A percentile compares a stretch with the other conserved stretches of the same genome.
Conservation (phyloP, 495 filamentous ascomycete genomes). For the Penicillium daleae region DNA sequence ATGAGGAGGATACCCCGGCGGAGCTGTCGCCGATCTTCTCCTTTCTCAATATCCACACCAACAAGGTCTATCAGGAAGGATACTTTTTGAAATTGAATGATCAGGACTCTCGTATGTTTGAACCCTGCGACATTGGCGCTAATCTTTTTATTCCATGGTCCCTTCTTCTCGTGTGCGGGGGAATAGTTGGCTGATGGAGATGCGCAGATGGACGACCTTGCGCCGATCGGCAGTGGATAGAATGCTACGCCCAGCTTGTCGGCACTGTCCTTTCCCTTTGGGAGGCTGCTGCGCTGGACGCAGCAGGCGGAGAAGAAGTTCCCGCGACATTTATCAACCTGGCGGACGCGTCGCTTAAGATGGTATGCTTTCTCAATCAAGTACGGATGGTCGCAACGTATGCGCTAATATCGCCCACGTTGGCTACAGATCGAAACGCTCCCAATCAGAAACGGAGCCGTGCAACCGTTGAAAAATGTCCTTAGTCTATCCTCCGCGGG, state of each 20-base stretch:
- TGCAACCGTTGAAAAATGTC: conserved; percentile 85
- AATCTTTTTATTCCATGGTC: neutral
- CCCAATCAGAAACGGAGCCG: conserved; percentile 74
- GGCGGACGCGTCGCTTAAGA: conserved; percentile 94
- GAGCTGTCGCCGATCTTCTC: conserved; percentile 94
- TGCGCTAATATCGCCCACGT: conserved; percentile 11
- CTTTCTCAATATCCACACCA: conserved; percentile 90
- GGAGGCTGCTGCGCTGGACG: conserved; percentile 93
- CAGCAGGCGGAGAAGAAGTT: conserved; percentile 81
- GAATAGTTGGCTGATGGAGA: conserved; percentile 14
- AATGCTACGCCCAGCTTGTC: conserved; percentile 96
- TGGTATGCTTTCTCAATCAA: conserved; percentile 61
- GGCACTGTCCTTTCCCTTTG: conserved; percentile 94
- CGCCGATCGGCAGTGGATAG: conserved; percentile 85
- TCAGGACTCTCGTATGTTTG: conserved; percentile 76
- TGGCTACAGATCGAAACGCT: conserved; percentile 82
- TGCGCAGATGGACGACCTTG: conserved; percentile 80
- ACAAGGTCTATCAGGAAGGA: conserved; percentile 96
- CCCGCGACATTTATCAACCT: conserved; percentile 96
- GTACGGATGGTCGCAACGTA: neutral
- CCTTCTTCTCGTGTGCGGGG: neutral
- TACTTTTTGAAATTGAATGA: conserved; percentile 97
- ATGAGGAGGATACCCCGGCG: conserved; percentile 80
- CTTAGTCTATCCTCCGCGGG: conserved; percentile 94
- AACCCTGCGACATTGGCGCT: neutral